Conservation (phyloP, 495 filamentous ascomycete species). For the Cercophora scortea region DNA sequence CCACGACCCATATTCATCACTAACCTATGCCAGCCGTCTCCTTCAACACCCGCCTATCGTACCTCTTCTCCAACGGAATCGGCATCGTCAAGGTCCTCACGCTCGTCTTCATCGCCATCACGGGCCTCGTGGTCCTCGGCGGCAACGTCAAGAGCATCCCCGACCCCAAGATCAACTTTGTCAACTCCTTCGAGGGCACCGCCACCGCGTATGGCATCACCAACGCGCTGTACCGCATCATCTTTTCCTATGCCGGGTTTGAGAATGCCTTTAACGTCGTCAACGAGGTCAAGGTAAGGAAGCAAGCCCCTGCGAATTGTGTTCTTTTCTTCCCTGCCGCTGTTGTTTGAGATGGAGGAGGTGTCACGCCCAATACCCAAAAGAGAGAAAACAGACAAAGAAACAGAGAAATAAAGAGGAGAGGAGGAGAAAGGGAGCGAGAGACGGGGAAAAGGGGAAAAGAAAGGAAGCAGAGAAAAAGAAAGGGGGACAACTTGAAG, state of each 20-base stretch:
- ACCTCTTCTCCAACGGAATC: slow-evolving; percentile 50
- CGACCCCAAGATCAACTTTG: slow-evolving; percentile 51
- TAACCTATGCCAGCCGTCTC: slow-evolving; percentile 22
- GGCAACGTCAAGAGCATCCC: slow-evolving; percentile 40
- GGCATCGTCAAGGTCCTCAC: slow-evolving; percentile 59
- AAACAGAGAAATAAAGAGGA: background rate
- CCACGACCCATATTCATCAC: too few relatives aligned
- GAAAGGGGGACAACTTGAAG: background rate
- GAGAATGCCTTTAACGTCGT: slow-evolving; percentile 57
- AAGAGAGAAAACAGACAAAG: background rate
- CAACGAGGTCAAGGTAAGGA: slow-evolving; percentile 48
- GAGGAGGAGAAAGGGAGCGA: too few relatives aligned
- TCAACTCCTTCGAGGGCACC: slow-evolving; percentile 46
- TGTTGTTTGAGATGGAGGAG: too few relatives aligned
- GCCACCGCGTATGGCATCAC: slow-evolving; percentile 42
- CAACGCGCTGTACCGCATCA: slow-evolving; percentile 53
- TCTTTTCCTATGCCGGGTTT: slow-evolving; percentile 57
- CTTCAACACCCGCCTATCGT: slow-evolving; percentile 47
- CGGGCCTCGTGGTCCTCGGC: slow-evolving; percentile 46
- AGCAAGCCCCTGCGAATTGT: too few relatives aligned
- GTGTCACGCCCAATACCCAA: background rate
- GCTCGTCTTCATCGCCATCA: slow-evolving; percentile 54
- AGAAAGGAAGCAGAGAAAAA: background rate
- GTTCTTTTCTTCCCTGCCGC: too few relatives aligned
- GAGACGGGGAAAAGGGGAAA: too few relatives aligned